These are phyloP conservation scores for Ophiostoma angusticollis DNA, from an alignment of 2,329 filamentous ascomycete genomes.

Conservation along the genomic window DNA sequence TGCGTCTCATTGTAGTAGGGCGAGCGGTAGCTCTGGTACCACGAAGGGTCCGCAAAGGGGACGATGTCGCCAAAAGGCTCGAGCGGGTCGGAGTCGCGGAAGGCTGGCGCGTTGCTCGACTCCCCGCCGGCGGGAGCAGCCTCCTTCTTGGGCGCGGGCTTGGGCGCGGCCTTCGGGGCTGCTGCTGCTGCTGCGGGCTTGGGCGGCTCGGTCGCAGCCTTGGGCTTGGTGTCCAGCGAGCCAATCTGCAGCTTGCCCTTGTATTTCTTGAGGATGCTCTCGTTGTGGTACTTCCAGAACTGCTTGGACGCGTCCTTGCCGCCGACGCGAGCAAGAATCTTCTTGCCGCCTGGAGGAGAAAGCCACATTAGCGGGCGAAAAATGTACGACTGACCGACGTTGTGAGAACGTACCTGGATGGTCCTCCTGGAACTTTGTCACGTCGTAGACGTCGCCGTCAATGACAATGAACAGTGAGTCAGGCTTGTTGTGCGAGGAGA, in stretches of 20 bases:
- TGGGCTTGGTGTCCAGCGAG: conserved; percentile 78
- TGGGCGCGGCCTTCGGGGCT: conserved; percentile 24
- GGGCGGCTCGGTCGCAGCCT: too few species aligned
- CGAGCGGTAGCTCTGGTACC: conserved; percentile 94
- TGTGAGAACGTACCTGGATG: conserved; percentile 61
- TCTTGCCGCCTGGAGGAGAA: conserved; percentile 41
- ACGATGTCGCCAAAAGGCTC: conserved; percentile 79
- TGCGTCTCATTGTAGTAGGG: conserved; percentile 95
- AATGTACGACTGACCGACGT: too few species aligned
- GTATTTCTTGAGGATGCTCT: conserved; percentile 81
- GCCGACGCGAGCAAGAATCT: conserved; percentile 49
- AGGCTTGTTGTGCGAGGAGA: conserved; percentile 81
- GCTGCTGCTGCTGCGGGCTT: conserved; percentile 33
- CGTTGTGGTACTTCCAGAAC: conserved; percentile 71
- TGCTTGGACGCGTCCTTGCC: conserved; percentile 56
- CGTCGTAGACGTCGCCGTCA: conserved; percentile 89
- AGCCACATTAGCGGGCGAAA: neutral
- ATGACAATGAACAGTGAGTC: conserved; percentile 81
- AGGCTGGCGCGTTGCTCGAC: conserved; percentile 11
- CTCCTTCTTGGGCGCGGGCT: conserved; percentile 22
- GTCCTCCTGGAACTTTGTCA: conserved; percentile 78
- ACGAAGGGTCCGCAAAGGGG: conserved; percentile 82
- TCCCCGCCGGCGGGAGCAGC: too few species aligned
- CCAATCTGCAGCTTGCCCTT: conserved; percentile 63
- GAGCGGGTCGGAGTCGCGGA: conserved; percentile 44